Conservation (phyloP, 495 filamentous ascomycete species). For the Aspergillus incahuasiensis region DNA sequence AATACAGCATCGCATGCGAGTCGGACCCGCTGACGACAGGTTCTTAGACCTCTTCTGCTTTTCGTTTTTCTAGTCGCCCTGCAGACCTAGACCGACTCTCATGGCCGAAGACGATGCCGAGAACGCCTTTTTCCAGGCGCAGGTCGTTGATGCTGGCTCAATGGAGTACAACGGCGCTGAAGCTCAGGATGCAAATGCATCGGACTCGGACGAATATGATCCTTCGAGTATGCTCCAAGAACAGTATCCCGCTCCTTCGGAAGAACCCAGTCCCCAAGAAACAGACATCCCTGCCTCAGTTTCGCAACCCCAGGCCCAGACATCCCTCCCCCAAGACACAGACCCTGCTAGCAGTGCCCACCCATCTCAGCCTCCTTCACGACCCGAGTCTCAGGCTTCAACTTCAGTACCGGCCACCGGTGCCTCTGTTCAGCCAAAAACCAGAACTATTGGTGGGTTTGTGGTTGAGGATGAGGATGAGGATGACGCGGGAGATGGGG, state of each 20-base stretch:
- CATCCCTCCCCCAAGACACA: constrained; percentile 23
- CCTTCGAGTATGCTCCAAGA: constrained; percentile 46
- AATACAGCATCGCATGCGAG: neutral
- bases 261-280: constrained; percentile 26
- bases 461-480: constrained; percentile 68
- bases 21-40: constrained; percentile 5
- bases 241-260: constrained; percentile 32
- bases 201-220: constrained; percentile 53
- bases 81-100: constrained; percentile 17
- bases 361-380: constrained; percentile 34
- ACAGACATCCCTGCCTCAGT: constrained; percentile 21
- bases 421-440: constrained; percentile 45
- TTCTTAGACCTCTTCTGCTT: neutral
- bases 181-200: constrained; percentile 48
- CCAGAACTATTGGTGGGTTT: constrained; percentile 74
- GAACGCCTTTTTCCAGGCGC: constrained; percentile 56
- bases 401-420: constrained; percentile 32
- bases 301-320: constrained; percentile 20
- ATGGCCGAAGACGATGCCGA: constrained; percentile 62
- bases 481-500: constrained; percentile 46
- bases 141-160: constrained; percentile 47
- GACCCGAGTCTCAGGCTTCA: constrained; percentile 37
- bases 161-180: constrained; percentile 35
- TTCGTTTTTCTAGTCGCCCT: constrained; percentile 4
- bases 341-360: constrained; percentile 26